phyloP scores from a whole-genome alignment of 139 green algal genomes.

The Chlamydomonas schloesseri region DNA sequence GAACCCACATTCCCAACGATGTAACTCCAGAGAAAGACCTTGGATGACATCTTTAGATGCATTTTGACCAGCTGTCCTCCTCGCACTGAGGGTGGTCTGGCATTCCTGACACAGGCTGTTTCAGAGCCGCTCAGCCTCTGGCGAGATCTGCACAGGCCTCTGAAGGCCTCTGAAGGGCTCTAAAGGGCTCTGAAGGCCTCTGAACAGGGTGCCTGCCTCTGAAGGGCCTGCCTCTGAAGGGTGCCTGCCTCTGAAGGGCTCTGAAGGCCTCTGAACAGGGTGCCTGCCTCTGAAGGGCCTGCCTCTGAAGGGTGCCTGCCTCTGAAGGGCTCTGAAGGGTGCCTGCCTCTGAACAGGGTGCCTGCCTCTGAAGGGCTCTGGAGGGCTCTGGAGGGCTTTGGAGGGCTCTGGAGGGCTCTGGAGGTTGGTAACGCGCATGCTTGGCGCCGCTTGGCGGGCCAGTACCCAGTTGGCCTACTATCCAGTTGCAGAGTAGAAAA shows the following conservation, averaged over 20 bases:
- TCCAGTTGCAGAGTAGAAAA: neutral
- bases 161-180: constrained; percentile 4
- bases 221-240: neutral
- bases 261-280: constrained; percentile 4
- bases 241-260: neutral
- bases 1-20: too few relatives aligned
- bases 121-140: constrained; percentile 1
- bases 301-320: constrained; percentile 6
- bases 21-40: neutral
- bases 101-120: constrained; percentile 12
- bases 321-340: constrained; percentile 7
- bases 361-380: too few relatives aligned
- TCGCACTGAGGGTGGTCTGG: constrained; percentile 7
- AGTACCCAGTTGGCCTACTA: neutral
- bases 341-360: constrained; percentile 13
- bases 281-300: neutral
- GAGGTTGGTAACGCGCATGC: constrained; percentile 11
- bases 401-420: constrained; percentile 2
- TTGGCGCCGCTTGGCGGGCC: neutral
- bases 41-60: neutral
- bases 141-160: neutral
- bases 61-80: neutral
- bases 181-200: neutral
- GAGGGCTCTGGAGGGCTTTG: too few relatives aligned
- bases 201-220: constrained; percentile 6